Conservation (phyloP, 257 asterid species). For the Parsonsia alboflavescens region DNA sequence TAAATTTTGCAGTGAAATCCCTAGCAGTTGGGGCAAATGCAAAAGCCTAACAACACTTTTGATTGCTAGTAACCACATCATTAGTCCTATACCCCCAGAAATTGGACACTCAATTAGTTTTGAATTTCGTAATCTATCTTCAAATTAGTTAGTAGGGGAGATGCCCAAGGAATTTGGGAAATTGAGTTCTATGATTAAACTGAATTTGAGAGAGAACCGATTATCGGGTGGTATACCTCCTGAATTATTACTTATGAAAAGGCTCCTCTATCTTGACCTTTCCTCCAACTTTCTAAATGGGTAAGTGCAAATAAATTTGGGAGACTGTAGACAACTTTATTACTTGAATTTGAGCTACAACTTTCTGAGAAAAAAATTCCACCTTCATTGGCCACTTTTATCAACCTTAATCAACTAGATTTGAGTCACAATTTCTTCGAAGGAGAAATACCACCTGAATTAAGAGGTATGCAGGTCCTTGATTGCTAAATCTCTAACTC, state of each 20-base stretch:
- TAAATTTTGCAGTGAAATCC: background rate
- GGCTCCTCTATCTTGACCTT: conserved; percentile 15
- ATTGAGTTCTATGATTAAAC: conserved; percentile 11
- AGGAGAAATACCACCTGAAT: conserved; percentile 27
- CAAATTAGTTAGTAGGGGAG: conserved; percentile 23
- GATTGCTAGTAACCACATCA: conserved; percentile 10
- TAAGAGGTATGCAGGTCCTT: conserved; percentile 6
- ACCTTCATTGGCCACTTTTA: conserved; percentile 17
- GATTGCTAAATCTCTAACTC: conserved; percentile 25
- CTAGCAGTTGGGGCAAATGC: background rate
- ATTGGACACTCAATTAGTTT: conserved; percentile 21
- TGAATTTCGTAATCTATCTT: conserved; percentile 25
- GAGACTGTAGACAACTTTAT: conserved; percentile 14
- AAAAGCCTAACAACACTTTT: too few species aligned
- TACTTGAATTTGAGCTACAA: conserved; percentile 29
- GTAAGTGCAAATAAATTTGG: conserved; percentile 22
- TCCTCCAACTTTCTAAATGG: conserved; percentile 27
- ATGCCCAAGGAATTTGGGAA: conserved; percentile 24
- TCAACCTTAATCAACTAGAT: conserved; percentile 18
- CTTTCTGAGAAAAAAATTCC: conserved; percentile 21
- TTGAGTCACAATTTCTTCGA: conserved; percentile 21
- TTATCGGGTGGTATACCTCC: conserved; percentile 25
- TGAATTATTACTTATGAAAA: conserved; percentile 13
- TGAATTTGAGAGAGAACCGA: conserved; percentile 23
- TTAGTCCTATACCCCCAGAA: conserved; percentile 22